Evolutionary conservation across 805 yeast genomes (phyloP).

Genomic region (Wickerhamomyces sydowiorum): DNA sequence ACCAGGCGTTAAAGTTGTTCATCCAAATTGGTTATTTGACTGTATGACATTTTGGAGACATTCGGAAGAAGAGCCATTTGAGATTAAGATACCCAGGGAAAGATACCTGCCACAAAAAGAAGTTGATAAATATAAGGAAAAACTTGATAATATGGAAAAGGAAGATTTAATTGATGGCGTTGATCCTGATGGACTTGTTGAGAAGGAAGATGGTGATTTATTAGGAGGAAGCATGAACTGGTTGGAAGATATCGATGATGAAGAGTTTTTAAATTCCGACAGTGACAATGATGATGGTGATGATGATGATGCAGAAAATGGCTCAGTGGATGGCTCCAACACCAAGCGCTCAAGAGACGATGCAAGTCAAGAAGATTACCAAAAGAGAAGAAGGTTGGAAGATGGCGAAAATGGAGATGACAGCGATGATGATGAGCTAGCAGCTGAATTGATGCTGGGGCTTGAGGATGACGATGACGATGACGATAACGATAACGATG

Average conservation of each 20-base stretch:
- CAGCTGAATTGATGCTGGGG: slow-evolving; percentile 25
- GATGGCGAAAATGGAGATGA: slow-evolving; percentile 17
- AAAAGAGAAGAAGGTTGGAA: slow-evolving; percentile 24
- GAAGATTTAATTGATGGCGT: slow-evolving; percentile 35
- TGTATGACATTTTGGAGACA: slow-evolving; percentile 77
- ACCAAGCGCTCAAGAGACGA: slow-evolving; percentile 12
- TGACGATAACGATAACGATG: not conserved
- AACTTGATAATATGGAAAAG: slow-evolving; percentile 26
- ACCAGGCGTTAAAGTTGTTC: slow-evolving; percentile 67
- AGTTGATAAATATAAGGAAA: slow-evolving; percentile 24
- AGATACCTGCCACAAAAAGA: slow-evolving; percentile 39
- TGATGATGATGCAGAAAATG: slow-evolving; percentile 19
- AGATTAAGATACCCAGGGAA: slow-evolving; percentile 45
- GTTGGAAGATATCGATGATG: slow-evolving; percentile 35
- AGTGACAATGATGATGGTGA: slow-evolving; percentile 22
- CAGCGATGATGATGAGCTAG: slow-evolving; percentile 23
- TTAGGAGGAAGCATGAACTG: slow-evolving; percentile 25
- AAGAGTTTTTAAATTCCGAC: slow-evolving; percentile 42
- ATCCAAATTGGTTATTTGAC: slow-evolving; percentile 88
- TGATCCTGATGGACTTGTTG: slow-evolving; percentile 39
- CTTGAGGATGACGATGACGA: slow-evolving; percentile 16
- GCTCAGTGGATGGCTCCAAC: slow-evolving; percentile 13
- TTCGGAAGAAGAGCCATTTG: slow-evolving; percentile 56
- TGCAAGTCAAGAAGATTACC: slow-evolving; percentile 25
- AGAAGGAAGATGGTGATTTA: slow-evolving; percentile 33